Evolutionary conservation across 2,329 filamentous ascomycete genomes (phyloP).

Genomic region (Colletotrichum sp.): DNA sequence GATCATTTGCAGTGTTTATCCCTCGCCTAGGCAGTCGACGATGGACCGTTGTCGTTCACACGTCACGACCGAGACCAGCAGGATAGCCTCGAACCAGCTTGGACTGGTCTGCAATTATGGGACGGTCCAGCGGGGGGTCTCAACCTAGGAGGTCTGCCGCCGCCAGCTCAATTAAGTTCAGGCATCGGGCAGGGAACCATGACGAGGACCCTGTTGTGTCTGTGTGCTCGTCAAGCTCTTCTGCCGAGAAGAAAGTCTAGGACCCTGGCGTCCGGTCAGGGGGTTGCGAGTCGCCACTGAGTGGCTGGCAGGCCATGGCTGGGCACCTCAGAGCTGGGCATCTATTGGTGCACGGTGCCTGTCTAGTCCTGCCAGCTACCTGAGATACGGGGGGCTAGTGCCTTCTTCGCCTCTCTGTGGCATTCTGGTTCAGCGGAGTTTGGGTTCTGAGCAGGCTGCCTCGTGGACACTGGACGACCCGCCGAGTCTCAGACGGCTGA

Average conservation of each 20-base stretch:
- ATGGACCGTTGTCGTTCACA: not conserved
- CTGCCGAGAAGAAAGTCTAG: not conserved
- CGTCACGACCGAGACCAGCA: not conserved
- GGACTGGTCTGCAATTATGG: not conserved
- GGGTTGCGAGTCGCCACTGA: not conserved
- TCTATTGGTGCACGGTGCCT: not conserved
- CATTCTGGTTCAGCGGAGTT: not conserved
- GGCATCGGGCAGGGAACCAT: not conserved
- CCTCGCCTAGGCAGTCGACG: not conserved
- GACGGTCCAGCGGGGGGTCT: not conserved
- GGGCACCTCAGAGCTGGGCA: not conserved
- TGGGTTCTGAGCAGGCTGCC: not conserved
- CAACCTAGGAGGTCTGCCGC: not conserved
- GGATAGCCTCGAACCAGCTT: not conserved
- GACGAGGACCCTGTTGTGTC: not conserved
- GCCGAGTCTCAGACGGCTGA: not conserved
- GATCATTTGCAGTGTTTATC: not conserved
- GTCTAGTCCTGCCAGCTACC: not conserved
- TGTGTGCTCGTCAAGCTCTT: not conserved
- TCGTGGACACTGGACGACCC: conserved; percentile 11
- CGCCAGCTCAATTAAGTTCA: not conserved
- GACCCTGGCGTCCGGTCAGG: not conserved
- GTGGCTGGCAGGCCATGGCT: not conserved
- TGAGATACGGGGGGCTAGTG: not conserved
- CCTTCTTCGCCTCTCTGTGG: not conserved